Evolutionary conservation across 2,329 filamentous ascomycete species (phyloP), one percentile per base, ranked within the genome.

Genomic region (Pseudogymnoascus sp.): DNA sequence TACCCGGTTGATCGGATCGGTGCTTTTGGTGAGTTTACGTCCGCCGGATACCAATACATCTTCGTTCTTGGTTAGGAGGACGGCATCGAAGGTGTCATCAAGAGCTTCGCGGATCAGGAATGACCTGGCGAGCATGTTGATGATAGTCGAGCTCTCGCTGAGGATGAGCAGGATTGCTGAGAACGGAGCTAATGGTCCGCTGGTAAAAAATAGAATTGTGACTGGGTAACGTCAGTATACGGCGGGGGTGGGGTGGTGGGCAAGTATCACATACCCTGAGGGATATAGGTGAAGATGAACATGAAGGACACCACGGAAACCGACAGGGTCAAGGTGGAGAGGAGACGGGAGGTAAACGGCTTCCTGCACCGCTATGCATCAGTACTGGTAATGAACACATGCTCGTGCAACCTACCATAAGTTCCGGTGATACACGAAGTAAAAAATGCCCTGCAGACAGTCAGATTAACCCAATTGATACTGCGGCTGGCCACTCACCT

Each of bases 81-180:
- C 85, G 33, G 89, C 91, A 72, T 97, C 93, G 73, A 97, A 97
- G 0, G 90, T 93, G 73, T 97, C 92, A 25, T 94, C 80, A 35
- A 97, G 79, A 0, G 91, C 89, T 66, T 95, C 91, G 67, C 90
- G 86, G 50, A 96, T 83, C 38, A 96, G 76, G 72, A 91, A 93
- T 44, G 83, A 87, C 69, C 87, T 85, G 7, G 84, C 81, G 14
- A 86, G 68, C 37, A 82, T 70, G 67, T 80, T 83, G 67, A 84
- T 79, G 63, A 87, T 78, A 12, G 82, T 80, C 1, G 84, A 81
- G 69, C 82, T 85, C 73, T 87, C 84, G 67, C 78, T 84, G 47
- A 87, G 77, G 2, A 91, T 84, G 18, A 92, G 80, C 7, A 92
- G 76, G 1, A 87, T 79, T 0, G 90, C 89, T 1, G 87, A 87